Percentiles rank a stretch among this genome's conserved stretches.
These are phyloP conservation scores for Globisporangium parvum DNA, from an alignment of 352 stramenopile species.

Conservation along the genomic window DNA sequence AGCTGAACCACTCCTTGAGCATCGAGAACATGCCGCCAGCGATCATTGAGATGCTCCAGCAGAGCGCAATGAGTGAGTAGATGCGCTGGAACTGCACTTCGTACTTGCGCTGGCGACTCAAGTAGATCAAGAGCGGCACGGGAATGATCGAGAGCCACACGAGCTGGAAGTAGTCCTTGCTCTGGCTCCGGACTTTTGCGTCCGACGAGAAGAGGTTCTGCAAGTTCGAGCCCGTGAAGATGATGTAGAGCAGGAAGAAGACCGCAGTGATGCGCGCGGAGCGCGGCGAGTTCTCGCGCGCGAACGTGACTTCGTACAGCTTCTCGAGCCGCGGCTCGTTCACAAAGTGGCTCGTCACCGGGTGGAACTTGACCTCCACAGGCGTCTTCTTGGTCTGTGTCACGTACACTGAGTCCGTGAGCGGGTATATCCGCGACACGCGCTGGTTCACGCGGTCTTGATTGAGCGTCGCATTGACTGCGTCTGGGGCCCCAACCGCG, in stretches of 20 bases:
- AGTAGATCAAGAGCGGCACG: conserved; percentile 62
- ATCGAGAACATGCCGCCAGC: conserved; percentile 76
- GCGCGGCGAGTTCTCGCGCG: conserved; percentile 65
- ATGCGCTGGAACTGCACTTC: conserved; percentile 70
- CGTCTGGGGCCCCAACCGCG: conserved; percentile 3
- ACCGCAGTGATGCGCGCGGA: conserved; percentile 51
- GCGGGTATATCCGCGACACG: conserved; percentile 65
- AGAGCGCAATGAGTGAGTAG: conserved; percentile 61
- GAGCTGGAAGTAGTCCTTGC: conserved; percentile 54
- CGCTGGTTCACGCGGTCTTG: conserved; percentile 62
- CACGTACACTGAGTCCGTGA: conserved; percentile 66
- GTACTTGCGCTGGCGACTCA: conserved; percentile 52
- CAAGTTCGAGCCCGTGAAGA: conserved; percentile 69
- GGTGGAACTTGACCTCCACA: conserved; percentile 74
- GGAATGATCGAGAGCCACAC: conserved; percentile 63
- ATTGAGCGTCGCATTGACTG: conserved; percentile 29
- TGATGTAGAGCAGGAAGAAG: conserved; percentile 69
- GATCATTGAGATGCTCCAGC: conserved; percentile 72
- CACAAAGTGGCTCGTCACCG: conserved; percentile 63
- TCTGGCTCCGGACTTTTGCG: conserved; percentile 38
- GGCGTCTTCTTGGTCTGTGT: conserved; percentile 68
- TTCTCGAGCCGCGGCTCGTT: conserved; percentile 70
- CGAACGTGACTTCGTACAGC: conserved; percentile 76
- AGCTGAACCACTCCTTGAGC: conserved; percentile 78
- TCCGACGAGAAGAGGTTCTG: conserved; percentile 64